These are phyloP conservation scores for Pseudisothecium myosuroides DNA, from an alignment of 225 moss, liverwort and hornwort species.

Conservation along the genomic window DNA sequence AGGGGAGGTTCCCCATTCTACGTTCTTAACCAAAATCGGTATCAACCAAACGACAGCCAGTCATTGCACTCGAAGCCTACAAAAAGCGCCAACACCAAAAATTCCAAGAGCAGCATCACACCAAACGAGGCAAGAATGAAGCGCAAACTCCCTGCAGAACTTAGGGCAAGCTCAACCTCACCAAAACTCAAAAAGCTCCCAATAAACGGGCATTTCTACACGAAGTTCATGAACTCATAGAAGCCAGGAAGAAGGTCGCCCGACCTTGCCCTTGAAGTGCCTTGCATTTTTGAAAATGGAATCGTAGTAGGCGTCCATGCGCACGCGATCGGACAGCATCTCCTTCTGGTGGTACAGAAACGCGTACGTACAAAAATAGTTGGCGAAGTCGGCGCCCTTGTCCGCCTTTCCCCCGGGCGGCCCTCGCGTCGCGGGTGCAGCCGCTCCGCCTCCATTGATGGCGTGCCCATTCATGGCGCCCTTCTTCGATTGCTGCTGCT, in stretches of 20 bases:
- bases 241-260: background rate
- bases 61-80: background rate
- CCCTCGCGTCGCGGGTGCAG: background rate
- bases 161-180: background rate
- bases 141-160: background rate
- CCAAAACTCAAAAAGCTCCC: background rate
- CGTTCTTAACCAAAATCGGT: background rate
- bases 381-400: constrained; percentile 93
- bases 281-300: constrained; percentile 68
- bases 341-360: constrained; percentile 96
- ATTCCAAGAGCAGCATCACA: background rate
- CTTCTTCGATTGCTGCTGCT: too few relatives aligned
- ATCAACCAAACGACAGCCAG: background rate
- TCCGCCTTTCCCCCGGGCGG: constrained; percentile 40
- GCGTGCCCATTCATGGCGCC: constrained; percentile 61
- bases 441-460: constrained; percentile 32
- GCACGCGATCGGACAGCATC: constrained; percentile 94
- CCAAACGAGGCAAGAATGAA: background rate
- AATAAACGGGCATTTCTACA: background rate
- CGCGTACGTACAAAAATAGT: constrained; percentile 95
- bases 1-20: background rate
- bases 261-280: constrained; percentile 78
- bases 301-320: constrained; percentile 83
- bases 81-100: background rate
- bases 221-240: background rate